phyloP scores from a whole-genome alignment of 352 stramenopile genomes.

The Globisporangium recalcitrans region DNA sequence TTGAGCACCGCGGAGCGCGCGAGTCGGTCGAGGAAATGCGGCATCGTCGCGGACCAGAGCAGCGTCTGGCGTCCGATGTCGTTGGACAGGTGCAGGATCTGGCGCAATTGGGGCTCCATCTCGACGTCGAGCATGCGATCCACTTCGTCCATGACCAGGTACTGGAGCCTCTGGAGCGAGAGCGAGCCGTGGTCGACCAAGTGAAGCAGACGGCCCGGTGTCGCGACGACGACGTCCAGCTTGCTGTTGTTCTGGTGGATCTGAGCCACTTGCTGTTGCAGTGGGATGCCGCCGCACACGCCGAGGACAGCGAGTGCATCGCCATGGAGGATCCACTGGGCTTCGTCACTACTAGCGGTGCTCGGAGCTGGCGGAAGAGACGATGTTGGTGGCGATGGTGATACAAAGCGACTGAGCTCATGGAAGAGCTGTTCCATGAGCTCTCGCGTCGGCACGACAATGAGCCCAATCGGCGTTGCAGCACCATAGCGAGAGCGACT shows the following conservation, averaged over 20 bases:
- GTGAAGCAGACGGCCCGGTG: constrained; percentile 55
- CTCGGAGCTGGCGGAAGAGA: not conserved
- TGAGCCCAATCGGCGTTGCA: constrained; percentile 49
- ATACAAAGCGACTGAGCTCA: constrained; percentile 42
- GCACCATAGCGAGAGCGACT: constrained; percentile 46
- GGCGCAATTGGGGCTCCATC: constrained; percentile 92
- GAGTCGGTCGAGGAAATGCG: constrained; percentile 85
- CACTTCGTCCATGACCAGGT: constrained; percentile 94
- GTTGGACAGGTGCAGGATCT: constrained; percentile 86
- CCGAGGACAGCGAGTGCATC: constrained; percentile 25
- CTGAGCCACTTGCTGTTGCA: constrained; percentile 28
- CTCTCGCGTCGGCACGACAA: constrained; percentile 95
- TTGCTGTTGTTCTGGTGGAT: constrained; percentile 27
- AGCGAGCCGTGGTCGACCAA: constrained; percentile 26
- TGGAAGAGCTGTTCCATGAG: constrained; percentile 93
- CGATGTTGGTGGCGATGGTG: too few species aligned
- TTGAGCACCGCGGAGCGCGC: constrained; percentile 90
- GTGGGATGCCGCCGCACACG: constrained; percentile 39
- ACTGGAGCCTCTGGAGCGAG: constrained; percentile 28
- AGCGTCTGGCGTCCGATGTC: constrained; percentile 64
- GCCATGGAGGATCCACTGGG: constrained; percentile 36
- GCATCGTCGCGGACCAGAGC: constrained; percentile 95
- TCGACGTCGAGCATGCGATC: constrained; percentile 93
- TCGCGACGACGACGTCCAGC: constrained; percentile 39
- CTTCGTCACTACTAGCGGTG: constrained; percentile 2